These are phyloP conservation scores for Kwoniella pini DNA, from an alignment of 768 basidiomycete species.

Conservation along the genomic window DNA sequence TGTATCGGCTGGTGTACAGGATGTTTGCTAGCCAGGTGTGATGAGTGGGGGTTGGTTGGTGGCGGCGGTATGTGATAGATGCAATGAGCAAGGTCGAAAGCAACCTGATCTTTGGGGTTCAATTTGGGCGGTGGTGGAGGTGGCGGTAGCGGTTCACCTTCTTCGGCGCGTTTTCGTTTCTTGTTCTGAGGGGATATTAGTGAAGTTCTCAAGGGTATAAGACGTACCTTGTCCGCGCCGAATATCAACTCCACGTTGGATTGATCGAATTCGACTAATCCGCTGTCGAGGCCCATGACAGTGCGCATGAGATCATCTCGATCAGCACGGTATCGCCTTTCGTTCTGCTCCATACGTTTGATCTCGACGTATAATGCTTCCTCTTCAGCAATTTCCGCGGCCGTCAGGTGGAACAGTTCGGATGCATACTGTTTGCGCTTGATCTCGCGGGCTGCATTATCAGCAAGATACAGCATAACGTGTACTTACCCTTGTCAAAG, in stretches of 20 bases:
- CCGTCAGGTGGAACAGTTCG: constrained; percentile 83
- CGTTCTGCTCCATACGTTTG: constrained; percentile 91
- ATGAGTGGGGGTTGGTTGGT: constrained; percentile 30
- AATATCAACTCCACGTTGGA: constrained; percentile 33
- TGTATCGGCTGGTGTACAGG: constrained; percentile 62
- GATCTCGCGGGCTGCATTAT: constrained; percentile 74
- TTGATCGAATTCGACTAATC: constrained; percentile 65
- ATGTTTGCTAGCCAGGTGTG: constrained; percentile 48
- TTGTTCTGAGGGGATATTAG: constrained; percentile 33
- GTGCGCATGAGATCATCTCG: constrained; percentile 82
- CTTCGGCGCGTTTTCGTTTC: constrained; percentile 49
- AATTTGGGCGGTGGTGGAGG: constrained; percentile 18
- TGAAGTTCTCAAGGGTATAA: background rate
- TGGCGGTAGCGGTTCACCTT: constrained; percentile 20
- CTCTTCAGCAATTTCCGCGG: constrained; percentile 89
- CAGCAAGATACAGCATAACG: background rate
- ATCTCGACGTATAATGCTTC: constrained; percentile 91
- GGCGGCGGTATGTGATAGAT: constrained; percentile 42
- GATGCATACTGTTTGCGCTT: constrained; percentile 83
- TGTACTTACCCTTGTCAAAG: constrained; percentile 80
- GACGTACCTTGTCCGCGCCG: constrained; percentile 49
- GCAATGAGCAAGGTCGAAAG: constrained; percentile 42
- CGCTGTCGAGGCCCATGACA: constrained; percentile 82
- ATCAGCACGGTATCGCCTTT: constrained; percentile 81
- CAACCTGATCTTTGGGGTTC: constrained; percentile 37